phyloP scores from a whole-genome alignment of 768 basidiomycete species.

The Hirschioporus abietinus region DNA sequence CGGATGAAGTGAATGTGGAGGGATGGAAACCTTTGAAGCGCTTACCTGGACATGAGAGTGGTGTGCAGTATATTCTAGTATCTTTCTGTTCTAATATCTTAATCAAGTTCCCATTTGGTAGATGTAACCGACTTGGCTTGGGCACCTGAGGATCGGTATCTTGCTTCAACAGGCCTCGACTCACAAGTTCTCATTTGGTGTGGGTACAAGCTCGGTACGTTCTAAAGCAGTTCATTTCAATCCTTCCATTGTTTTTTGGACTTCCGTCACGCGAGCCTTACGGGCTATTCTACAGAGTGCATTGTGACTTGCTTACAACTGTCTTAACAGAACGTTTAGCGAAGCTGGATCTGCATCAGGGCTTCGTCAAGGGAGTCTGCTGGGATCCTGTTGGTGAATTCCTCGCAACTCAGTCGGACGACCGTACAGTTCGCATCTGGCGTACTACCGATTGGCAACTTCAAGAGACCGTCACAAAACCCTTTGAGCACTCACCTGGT shows the following conservation, averaged over 20 bases:
- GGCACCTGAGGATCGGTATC: conserved; percentile 87
- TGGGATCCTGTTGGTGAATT: conserved; percentile 99
- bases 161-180: conserved; percentile 92
- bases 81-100: conserved; percentile 6
- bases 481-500: conserved; percentile 90
- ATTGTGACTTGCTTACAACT: neutral
- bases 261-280: no score
- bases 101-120: conserved; percentile 25
- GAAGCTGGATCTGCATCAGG: conserved; percentile 85
- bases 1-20: conserved; percentile 93
- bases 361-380: conserved; percentile 97
- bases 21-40: conserved; percentile 94
- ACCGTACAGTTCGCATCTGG: conserved; percentile 96
- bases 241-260: neutral
- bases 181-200: conserved; percentile 92
- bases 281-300: neutral
- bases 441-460: conserved; percentile 87
- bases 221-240: neutral
- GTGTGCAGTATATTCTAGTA: conserved; percentile 36
- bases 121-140: conserved; percentile 96
- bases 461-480: conserved; percentile 80
- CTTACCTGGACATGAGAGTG: conserved; percentile 91
- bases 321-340: conserved; percentile 61
- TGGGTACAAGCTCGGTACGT: conserved; percentile 80
- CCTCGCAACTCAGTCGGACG: conserved; percentile 96